Base-by-base conservation (phyloP, 176 grass and related monocot genomes). In the Lolium rigidum region DNA sequence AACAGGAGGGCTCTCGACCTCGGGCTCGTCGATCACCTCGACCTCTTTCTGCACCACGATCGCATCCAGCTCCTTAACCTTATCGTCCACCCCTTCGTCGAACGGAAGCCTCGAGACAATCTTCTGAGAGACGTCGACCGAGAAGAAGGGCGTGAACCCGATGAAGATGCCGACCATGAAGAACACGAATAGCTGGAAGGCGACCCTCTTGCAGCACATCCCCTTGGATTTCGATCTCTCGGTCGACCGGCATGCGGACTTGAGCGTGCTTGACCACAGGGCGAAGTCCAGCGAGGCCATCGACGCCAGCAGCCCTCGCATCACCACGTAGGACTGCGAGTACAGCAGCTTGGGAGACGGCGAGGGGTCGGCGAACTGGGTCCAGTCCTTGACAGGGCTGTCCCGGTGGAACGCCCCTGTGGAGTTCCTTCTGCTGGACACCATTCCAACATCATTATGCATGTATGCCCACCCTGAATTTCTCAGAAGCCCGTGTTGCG, bases 151-250 rank as follows among this genome's bases (percentile, higher is more conserved):
- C 22, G 89, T 94, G 70, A 95, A 95, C 24, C 93, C 96, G 2
- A 98, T 86, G 55, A 98, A 92, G 78, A 90, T 87, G 50, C 96
- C 96, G 0, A 91, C 12, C 76, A 93, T 82, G 86, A 98, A 98
- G 74, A 86, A 98, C 1, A 94, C 16, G 41, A 92, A 66, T 10
- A 95, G 61, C 92, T 86, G 88, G 26, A 88, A 70, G 7, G 76
- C 61, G 16, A 71, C 51, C 75, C 88, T 87, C 85, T 86, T 98
- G 91, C 93, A 98, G 61, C 74, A 90, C 20, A 84, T 18, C 47
- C 88, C 90, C 82, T 86, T 98, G 4, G 86, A 92, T 80, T 80
- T 95, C 54, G 88, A 88, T 61, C 93, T 90, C 63, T 95, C 90
- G 4, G 50, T 13, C 44, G 86, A 72, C n/a, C 93, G 88, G 24